Base-by-base conservation (phyloP, 768 basidiomycete species). In the Termitomyces sp. region DNA sequence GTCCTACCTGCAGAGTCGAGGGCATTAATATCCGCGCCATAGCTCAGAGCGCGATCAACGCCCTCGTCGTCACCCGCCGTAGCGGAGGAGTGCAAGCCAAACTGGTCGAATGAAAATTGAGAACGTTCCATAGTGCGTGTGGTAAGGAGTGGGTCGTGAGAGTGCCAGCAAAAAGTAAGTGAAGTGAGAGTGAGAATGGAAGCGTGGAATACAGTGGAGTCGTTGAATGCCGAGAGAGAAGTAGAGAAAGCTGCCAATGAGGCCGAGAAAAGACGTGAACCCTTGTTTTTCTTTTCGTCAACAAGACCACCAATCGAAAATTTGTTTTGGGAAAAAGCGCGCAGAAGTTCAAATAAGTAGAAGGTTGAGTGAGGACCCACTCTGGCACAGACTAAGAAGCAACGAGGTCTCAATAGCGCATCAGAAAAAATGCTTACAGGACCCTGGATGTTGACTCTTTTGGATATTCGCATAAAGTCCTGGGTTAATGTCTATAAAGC, bases 11-110 rank as follows among this genome's bases (percentile, higher is more conserved):
- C 71, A 22, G 71, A 69, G 69, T 89, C 87, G 48, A 81, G 72
- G 43, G 81, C 79, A 65, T 91, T 90, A 53, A 90, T 77, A 68
- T 89, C 85, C 8, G 86, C 87, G 43, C 85, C 87, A 40, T 75
- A 70, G 8, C 73, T 72, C 55, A 91, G 74, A 44, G 84, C 80
- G 52, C 72, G 75, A 22, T 70, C 74, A 18, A 88, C 77, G 45
- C 77, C 82, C 32, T 76, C 70, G 45, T 81, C 75, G 64, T 84
- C 79, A 49, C 85, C 89, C 47, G 70, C 71, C 24, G 80, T 76
- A 46, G 85, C 85, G 36, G 82, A 85, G 49, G 70, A 71, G 61
- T 86, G 82, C 53, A 86, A 72, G 40, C 70, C 74, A 63, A 67
- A 70, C 60, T 74, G 73, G 52, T 74, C 71, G 61, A 72, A 66